These are phyloP conservation scores for Pythium brassicae DNA, from an alignment of 352 stramenopile genomes.

Conservation along the genomic window DNA sequence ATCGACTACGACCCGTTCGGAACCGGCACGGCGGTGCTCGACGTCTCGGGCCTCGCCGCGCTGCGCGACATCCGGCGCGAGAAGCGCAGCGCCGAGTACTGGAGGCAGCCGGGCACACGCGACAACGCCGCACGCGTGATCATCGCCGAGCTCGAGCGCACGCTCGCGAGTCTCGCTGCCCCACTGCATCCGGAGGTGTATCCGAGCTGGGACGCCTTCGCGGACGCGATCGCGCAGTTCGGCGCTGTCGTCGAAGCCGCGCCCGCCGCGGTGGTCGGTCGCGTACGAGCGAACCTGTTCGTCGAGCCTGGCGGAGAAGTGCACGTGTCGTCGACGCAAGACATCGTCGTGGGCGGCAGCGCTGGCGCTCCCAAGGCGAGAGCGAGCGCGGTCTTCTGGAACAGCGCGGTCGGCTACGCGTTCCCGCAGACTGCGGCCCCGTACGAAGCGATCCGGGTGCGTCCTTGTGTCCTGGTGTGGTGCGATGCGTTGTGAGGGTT, in stretches of 20 bases:
- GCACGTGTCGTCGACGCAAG: slow-evolving; percentile 66
- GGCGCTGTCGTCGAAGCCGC: slow-evolving; percentile 82
- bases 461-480: neutral
- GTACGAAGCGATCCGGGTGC: slow-evolving; percentile 58
- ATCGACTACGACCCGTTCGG: slow-evolving; percentile 77
- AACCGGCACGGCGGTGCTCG: slow-evolving; percentile 55
- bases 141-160: slow-evolving; percentile 51
- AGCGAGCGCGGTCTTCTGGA: slow-evolving; percentile 16
- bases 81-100: slow-evolving; percentile 62
- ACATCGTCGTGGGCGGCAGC: slow-evolving; percentile 31
- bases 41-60: slow-evolving; percentile 51
- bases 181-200: slow-evolving; percentile 44
- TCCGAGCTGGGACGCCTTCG: slow-evolving; percentile 57
- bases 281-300: slow-evolving; percentile 75
- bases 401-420: slow-evolving; percentile 48
- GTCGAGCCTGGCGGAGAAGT: slow-evolving; percentile 65
- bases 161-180: slow-evolving; percentile 20
- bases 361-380: neutral
- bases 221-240: slow-evolving; percentile 48
- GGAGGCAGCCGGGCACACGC: slow-evolving; percentile 56
- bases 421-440: slow-evolving; percentile 82
- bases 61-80: slow-evolving; percentile 64
- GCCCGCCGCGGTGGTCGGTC: slow-evolving; percentile 30
- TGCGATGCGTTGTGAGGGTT: neutral
- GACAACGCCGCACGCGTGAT: slow-evolving; percentile 53